These are phyloP conservation scores for Ophiostoma populinum DNA, from an alignment of 2,329 filamentous ascomycete genomes.

Conservation along the genomic window DNA sequence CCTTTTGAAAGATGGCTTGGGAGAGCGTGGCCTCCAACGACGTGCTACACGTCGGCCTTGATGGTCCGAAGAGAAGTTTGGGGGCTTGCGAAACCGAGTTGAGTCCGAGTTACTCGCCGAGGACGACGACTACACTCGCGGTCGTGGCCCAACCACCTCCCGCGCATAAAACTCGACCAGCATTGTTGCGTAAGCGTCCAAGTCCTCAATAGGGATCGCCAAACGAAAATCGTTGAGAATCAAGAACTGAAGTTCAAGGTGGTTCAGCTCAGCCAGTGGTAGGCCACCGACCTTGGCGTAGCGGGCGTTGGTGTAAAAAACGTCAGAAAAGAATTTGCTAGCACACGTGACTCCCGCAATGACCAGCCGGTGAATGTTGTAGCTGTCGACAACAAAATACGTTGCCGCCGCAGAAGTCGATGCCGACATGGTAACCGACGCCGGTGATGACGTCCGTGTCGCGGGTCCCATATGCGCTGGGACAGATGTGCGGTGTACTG, in stretches of 20 bases:
- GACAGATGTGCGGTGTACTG: no score
- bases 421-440: no score
- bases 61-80: no score
- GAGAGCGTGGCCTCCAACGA: no score
- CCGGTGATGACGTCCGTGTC: no score
- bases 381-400: slow-evolving; percentile 91
- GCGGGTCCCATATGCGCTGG: no score
- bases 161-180: slow-evolving; percentile 93
- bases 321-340: slow-evolving; percentile 98
- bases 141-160: slow-evolving; percentile 48
- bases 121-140: slow-evolving; percentile 8
- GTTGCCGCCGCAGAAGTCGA: no score
- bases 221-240: slow-evolving; percentile 92
- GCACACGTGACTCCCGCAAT: slow-evolving; percentile 96
- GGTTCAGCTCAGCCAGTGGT: slow-evolving; percentile 81
- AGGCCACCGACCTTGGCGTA: slow-evolving; percentile 97
- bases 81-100: no score
- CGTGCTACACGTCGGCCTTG: no score
- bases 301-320: slow-evolving; percentile 97
- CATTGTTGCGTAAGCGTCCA: slow-evolving; percentile 97
- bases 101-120: no score
- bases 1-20: no score
- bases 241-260: slow-evolving; percentile 89
- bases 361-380: slow-evolving; percentile 92
- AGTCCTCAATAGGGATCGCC: slow-evolving; percentile 80